Evolutionary conservation across 352 stramenopile genomes (phyloP).

Genomic region (Globisporangium nunn): DNA sequence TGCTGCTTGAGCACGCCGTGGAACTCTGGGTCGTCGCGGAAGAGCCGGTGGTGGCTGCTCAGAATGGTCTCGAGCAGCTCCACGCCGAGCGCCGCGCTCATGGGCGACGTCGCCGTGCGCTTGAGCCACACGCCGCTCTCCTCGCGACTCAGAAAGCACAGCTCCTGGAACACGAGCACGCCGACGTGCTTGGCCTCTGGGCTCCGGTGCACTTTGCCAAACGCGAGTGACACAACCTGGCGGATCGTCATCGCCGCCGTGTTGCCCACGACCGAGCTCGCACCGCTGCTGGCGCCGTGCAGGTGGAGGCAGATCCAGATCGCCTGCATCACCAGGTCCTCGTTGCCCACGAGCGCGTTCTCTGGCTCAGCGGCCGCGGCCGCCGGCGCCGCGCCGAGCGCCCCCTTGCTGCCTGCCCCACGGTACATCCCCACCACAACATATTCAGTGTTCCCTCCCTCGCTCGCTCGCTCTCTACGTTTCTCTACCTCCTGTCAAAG

Average conservation of each 20-base stretch:
- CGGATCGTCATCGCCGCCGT: conserved; percentile 85
- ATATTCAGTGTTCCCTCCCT: background rate
- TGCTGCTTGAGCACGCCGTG: conserved; percentile 77
- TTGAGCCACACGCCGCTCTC: conserved; percentile 85
- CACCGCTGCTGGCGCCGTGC: conserved; percentile 60
- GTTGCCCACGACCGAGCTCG: conserved; percentile 77
- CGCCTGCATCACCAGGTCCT: conserved; percentile 83
- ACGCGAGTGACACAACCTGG: conserved; percentile 82
- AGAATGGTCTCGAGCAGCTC: conserved; percentile 79
- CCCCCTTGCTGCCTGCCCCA: background rate
- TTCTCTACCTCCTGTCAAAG: too few relatives aligned
- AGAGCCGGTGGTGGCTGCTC: conserved; percentile 47
- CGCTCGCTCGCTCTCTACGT: too few relatives aligned
- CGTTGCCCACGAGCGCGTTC: conserved; percentile 64
- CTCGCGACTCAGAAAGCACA: conserved; percentile 82
- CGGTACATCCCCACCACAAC: background rate
- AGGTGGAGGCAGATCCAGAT: conserved; percentile 86
- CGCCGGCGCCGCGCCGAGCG: background rate
- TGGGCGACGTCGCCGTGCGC: conserved; percentile 58
- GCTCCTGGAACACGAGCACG: conserved; percentile 81
- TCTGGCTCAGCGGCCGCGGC: conserved; percentile 8
- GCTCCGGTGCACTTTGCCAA: conserved; percentile 70
- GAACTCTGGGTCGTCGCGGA: conserved; percentile 70
- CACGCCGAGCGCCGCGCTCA: conserved; percentile 69
- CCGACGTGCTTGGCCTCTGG: conserved; percentile 68